Conservation (phyloP, 345 rosid genomes). For the Eucalyptus leucophloia region DNA sequence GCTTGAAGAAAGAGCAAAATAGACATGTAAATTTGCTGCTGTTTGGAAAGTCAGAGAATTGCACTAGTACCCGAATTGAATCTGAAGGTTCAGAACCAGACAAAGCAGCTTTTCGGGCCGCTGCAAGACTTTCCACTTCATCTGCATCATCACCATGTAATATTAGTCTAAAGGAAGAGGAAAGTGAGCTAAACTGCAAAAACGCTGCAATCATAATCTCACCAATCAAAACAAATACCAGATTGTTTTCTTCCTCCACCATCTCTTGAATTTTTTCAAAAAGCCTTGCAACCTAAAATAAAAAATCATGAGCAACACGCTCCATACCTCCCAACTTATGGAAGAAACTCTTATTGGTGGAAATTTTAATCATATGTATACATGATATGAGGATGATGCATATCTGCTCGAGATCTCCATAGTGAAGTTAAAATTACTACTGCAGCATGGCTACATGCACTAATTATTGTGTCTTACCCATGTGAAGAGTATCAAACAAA, state of each 20-base stretch:
- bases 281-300: conserved; percentile 83
- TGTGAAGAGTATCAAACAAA: neutral
- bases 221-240: conserved; percentile 98
- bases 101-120: conserved; percentile 91
- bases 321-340: neutral
- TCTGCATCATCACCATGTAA: conserved; percentile 38
- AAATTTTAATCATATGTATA: neutral
- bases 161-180: conserved; percentile 4
- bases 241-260: conserved; percentile 97
- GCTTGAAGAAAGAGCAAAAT: neutral
- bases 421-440: neutral
- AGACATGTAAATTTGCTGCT: neutral
- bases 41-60: neutral
- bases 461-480: neutral
- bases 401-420: neutral
- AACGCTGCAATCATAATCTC: conserved; percentile 16
- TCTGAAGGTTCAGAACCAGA: conserved; percentile 99
- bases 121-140: conserved; percentile 99
- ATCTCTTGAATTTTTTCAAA: conserved; percentile 98
- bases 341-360: neutral
- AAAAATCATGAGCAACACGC: neutral
- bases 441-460: neutral
- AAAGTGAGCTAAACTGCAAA: neutral
- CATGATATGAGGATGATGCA: neutral
- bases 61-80: conserved; percentile 69